phyloP scores from a whole-genome alignment of 2,329 filamentous ascomycete genomes.

The Leptodontidium sp. region DNA sequence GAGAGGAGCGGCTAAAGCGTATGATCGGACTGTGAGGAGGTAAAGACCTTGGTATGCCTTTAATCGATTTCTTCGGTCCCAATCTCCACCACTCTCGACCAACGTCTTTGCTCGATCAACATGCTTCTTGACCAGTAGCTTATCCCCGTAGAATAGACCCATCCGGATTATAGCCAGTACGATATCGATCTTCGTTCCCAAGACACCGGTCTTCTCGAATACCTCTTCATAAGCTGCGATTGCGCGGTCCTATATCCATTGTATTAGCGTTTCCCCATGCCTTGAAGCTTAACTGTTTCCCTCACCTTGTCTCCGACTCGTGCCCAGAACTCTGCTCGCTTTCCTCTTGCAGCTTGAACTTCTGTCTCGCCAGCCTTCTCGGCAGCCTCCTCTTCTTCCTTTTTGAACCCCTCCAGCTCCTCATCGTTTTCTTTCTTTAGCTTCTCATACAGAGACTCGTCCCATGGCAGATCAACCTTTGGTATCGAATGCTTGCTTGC shows the following conservation, averaged over 20 bases:
- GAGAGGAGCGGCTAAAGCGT: constrained; percentile 87
- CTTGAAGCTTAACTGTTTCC: constrained; percentile 13
- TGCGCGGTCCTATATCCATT: constrained; percentile 78
- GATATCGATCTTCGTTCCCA: constrained; percentile 96
- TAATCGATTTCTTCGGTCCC: constrained; percentile 96
- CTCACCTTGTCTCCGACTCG: constrained; percentile 92
- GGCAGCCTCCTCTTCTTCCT: constrained; percentile 90
- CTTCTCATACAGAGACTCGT: constrained; percentile 84
- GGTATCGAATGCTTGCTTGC: constrained; percentile 72
- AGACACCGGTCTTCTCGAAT: constrained; percentile 95
- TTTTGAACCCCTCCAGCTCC: constrained; percentile 79
- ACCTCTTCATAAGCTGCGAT: constrained; percentile 91
- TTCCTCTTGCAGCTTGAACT: constrained; percentile 89
- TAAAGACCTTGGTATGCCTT: constrained; percentile 98
- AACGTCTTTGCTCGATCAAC: constrained; percentile 88
- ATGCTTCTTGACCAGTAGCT: constrained; percentile 89
- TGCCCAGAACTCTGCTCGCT: constrained; percentile 96
- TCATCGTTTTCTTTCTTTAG: constrained; percentile 80
- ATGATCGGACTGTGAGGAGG: constrained; percentile 89
- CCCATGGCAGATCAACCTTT: constrained; percentile 82
- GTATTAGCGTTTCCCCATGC: constrained; percentile 33
- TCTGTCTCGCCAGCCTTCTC: constrained; percentile 98
- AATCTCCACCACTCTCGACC: constrained; percentile 95
- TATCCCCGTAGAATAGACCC: constrained; percentile 95
- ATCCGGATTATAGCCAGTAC: constrained; percentile 96